Base-by-base conservation (phyloP, 1,284 basidiomycete species). In the Vanrija humicola region DNA sequence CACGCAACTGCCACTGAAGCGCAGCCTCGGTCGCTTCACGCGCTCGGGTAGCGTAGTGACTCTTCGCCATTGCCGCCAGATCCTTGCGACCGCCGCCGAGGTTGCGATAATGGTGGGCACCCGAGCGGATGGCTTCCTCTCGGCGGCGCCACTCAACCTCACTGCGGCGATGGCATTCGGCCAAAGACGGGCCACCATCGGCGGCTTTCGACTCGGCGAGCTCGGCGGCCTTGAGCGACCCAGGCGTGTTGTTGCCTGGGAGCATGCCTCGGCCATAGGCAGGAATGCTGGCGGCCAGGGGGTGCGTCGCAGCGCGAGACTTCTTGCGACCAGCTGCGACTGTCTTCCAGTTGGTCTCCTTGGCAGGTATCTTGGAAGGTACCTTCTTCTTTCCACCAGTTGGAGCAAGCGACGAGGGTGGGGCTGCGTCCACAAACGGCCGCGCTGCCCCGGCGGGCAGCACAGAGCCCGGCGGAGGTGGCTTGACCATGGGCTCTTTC, bases 41-140 rank as follows among this genome's bases (percentile, higher is more conserved):
- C 18, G 75, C 75, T 54, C 69, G 62, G 0, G 52, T 29, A 6
- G 74, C 73, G 50, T 77, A 76, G 55, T 69, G 65, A 9, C 70
- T 70, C 14, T 70, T 67, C 0, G 75, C 67, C 8, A 56, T 54
- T 5, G 58, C 64, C 42, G 56, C 48, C 25, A 56, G 46, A 43
- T 40, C 52, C 26, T 61, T 56, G 10, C 50, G 54, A 6, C 48
- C 44, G 15, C 54, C 48, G 0, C 69, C 75, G n/a, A 62, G 60
- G 34, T 14, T 5, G 12, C 34, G 34, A 15, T 34, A 34, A 2
- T 34, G 34, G 5, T 34, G 34, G 12, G 34, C 14, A 2, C 12
- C 34, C 9, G 34, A 34, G 23, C 70, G 63, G 26, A 76, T 67
- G 6, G 73, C 72, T 0, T 54, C 63, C 52, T 64, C 65, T 18